Conservation (phyloP, 2,329 filamentous ascomycete genomes). For the Ophiocordyceps camponoti-rufipedis region DNA sequence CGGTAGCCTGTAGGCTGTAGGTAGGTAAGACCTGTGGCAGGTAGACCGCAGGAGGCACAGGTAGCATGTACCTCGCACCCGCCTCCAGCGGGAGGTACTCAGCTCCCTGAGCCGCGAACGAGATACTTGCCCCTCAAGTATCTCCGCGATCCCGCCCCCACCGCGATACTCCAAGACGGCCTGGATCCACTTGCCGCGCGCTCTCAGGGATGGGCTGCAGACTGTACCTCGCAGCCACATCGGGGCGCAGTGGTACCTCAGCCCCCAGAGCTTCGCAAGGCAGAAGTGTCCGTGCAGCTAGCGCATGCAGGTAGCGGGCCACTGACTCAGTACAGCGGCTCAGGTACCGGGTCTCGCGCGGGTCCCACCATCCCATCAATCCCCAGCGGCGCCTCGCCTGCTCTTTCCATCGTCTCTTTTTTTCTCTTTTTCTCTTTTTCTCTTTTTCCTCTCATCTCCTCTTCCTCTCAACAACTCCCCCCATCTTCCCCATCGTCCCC, state of each 20-base stretch:
- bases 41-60: no score
- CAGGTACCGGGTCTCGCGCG: neutral
- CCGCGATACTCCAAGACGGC: neutral
- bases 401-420: constrained; percentile 9
- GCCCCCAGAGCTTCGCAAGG: neutral
- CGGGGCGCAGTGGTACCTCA: neutral
- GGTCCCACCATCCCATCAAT: constrained; percentile 8
- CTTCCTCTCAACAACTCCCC: constrained; percentile 5
- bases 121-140: neutral
- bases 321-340: neutral
- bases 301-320: neutral
- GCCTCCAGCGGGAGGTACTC: no score
- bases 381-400: constrained; percentile 5
- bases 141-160: neutral
- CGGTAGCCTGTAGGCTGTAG: no score
- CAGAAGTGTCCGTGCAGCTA: neutral
- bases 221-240: neutral
- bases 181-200: neutral
- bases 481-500: constrained; percentile 2
- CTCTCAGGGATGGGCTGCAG: neutral
- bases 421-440: constrained; percentile 9
- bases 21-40: no score
- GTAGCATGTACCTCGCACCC: no score
- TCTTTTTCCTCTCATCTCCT: constrained; percentile 10
- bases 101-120: neutral